Evolutionary conservation across 805 yeast genomes (phyloP), one percentile per base, ranked within the genome.

Genomic region (Allodekkera sacchari): DNA sequence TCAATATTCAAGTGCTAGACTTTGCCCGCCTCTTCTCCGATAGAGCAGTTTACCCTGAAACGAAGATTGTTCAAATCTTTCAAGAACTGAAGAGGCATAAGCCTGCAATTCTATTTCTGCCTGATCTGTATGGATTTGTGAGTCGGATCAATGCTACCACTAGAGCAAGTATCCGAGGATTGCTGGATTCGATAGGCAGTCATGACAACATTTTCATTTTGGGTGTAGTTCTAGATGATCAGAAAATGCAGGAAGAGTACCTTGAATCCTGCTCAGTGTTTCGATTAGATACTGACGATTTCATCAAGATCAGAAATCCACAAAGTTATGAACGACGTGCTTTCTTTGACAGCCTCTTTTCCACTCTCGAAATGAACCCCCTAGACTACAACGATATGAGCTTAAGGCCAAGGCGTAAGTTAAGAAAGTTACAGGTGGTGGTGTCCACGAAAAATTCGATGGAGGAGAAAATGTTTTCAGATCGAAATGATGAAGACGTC

Each of bases 11-110:
- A 52, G 72, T 82, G 1, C 62, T 92, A 25, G 98, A 92, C 50
- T 60, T 92, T 35, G 82, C 87, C 2, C 66, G 78, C 6, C 51
- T 92, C 33, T 75, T 77, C 40, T 74, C 85, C 10, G 96, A 89
- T 45, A 65, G 88, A 6, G 74, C 85, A 0, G 63, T 83, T 45
- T 73, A 94, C 0, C 77, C 89, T 2, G 98, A 92, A 52, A 80
- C 85, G 48, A 69, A 82, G 1, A 67, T 88, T 13, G 83, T 89
- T 18, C 95, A 84, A 50, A 68, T 82, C 25, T 79, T 92, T 46
- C 64, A 81, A 15, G 98, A 92, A 56, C 92, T 94, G 6, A 72
- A 83, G 41, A 72, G 94, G 48, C 94, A 89, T 41, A 81, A 82
- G 37, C 98, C 97, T 0, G 73, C 94, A 7, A 77, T 92, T 11